Conservation (phyloP, 164 flowering plant species). For the Piper longum region DNA sequence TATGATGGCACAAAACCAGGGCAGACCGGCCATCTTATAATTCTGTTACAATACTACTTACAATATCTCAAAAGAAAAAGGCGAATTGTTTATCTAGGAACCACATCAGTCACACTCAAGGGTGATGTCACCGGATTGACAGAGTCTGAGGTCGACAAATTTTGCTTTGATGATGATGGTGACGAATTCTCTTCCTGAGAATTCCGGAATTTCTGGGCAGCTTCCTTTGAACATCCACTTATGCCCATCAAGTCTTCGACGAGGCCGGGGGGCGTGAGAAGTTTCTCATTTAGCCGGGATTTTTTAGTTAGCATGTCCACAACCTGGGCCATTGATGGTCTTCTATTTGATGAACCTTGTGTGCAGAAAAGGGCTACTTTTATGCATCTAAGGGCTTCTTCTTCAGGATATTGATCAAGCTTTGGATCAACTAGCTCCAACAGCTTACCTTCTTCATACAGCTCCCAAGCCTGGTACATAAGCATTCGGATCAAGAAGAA, state of each 20-base stretch:
- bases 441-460: constrained; percentile 41
- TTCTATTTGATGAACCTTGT: constrained; percentile 44
- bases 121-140: background rate
- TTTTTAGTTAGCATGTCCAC: constrained; percentile 56
- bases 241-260: constrained; percentile 17
- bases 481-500: background rate
- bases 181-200: background rate
- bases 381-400: constrained; percentile 42
- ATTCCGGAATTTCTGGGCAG: background rate
- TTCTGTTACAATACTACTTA: background rate
- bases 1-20: background rate
- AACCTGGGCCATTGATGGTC: constrained; percentile 69
- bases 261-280: constrained; percentile 56
- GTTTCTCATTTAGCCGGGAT: constrained; percentile 43
- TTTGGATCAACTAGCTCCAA: constrained; percentile 59
- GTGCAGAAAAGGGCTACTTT: constrained; percentile 80
- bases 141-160: background rate
- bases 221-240: constrained; percentile 2
- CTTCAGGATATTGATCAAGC: constrained; percentile 35
- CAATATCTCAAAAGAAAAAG: background rate
- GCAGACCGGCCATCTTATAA: background rate
- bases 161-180: background rate
- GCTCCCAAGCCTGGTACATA: constrained; percentile 52
- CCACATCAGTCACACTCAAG: constrained; percentile 1
- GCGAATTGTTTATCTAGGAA: constrained; percentile 2